Conservation (phyloP, 1,284 basidiomycete species). For the Trichosporon inkin region DNA sequence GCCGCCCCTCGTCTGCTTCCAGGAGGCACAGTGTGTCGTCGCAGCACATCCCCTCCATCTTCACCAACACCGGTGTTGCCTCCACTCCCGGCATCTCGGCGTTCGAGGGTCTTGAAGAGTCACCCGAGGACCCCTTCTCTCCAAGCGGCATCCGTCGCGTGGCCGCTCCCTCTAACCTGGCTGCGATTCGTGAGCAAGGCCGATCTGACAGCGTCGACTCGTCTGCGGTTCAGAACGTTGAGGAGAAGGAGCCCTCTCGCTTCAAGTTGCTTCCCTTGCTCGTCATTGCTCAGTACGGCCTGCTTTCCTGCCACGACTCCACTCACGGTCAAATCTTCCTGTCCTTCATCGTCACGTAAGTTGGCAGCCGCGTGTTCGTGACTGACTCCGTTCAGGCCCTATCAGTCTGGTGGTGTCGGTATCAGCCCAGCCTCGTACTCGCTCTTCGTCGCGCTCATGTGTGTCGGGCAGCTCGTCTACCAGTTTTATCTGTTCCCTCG, state of each 20-base stretch:
- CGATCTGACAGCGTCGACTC: constrained; percentile 12
- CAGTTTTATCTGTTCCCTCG: constrained; percentile 52
- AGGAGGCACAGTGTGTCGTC: constrained; percentile 46
- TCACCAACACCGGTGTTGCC: constrained; percentile 47
- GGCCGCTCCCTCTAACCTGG: constrained; percentile 26
- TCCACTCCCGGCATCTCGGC: constrained; percentile 31
- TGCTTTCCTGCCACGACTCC: constrained; percentile 50
- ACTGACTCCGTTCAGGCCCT: constrained; percentile 30
- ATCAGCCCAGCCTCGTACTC: constrained; percentile 51
- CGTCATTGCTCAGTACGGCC: constrained; percentile 49
- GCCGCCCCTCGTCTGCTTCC: constrained; percentile 29
- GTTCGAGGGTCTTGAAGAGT: constrained; percentile 21
- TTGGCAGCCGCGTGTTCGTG: background rate
- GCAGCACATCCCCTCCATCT: constrained; percentile 46
- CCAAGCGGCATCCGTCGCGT: constrained; percentile 20
- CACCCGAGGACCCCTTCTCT: constrained; percentile 27
- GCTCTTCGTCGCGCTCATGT: constrained; percentile 51
- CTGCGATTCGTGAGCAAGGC: constrained; percentile 41
- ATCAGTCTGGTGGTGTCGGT: constrained; percentile 49
- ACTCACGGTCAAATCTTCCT: constrained; percentile 51
- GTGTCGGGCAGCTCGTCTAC: constrained; percentile 49
- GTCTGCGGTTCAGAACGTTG: constrained; percentile 7
- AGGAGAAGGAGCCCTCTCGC: constrained; percentile 34
- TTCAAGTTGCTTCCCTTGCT: constrained; percentile 43
- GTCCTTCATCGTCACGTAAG: constrained; percentile 49